Evolutionary conservation across 164 flowering plant species (phyloP).

Genomic region (Taxillus chinensis): DNA sequence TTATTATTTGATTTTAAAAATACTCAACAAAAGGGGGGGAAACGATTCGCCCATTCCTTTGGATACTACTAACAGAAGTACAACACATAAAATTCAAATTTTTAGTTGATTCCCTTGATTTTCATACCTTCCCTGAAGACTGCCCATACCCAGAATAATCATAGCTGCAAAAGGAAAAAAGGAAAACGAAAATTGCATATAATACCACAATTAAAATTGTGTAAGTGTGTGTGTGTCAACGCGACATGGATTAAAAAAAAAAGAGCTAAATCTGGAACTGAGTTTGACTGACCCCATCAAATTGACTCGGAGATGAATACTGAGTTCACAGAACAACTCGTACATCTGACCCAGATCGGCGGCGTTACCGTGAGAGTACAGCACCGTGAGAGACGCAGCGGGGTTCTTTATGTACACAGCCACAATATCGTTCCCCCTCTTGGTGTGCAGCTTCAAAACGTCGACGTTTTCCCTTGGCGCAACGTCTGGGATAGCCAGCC

Average conservation of each 20-base stretch:
- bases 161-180: slow-evolving; percentile 34
- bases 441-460: slow-evolving; percentile 52
- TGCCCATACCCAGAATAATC: slow-evolving; percentile 89
- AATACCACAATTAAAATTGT: no score
- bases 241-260: background rate
- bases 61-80: no score
- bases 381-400: slow-evolving; percentile 49
- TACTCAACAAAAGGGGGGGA: no score
- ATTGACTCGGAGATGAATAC: slow-evolving; percentile 67
- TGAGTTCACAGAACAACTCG: slow-evolving; percentile 68
- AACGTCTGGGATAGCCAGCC: slow-evolving; percentile 43
- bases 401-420: slow-evolving; percentile 64
- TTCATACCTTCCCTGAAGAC: slow-evolving; percentile 79
- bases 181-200: slow-evolving; percentile 6
- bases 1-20: no score
- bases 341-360: slow-evolving; percentile 94
- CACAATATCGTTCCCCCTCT: slow-evolving; percentile 60
- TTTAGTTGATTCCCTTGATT: no score
- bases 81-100: no score
- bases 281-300: slow-evolving; percentile 56
- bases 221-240: background rate
- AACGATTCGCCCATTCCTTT: no score
- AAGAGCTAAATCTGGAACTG: background rate
- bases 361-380: slow-evolving; percentile 90
- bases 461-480: slow-evolving; percentile 55